Evolutionary conservation across 2,329 filamentous ascomycete species (phyloP), one percentile per base, ranked within the genome.

Genomic region (Fusarium robinianum): DNA sequence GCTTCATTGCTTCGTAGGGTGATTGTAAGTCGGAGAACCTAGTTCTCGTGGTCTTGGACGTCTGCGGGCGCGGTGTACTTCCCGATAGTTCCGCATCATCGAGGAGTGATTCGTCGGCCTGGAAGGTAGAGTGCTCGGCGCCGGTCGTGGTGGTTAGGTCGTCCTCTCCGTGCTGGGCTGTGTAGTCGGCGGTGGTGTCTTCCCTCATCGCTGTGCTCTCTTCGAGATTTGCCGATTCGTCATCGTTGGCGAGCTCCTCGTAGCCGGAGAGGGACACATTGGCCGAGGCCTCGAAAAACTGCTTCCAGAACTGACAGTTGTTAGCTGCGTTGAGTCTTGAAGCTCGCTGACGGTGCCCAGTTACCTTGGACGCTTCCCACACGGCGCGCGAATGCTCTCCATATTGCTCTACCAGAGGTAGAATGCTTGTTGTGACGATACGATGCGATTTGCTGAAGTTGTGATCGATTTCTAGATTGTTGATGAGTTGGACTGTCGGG

Each of bases 211-310:
- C 78, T 1, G 73, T 75, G 65, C 72, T 80, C 61, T 78, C 77
- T 12, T 78, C 74, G 16, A 67, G 70, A 2, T 63, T 72, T 33
- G 68, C 73, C 43, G 63, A 78, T 61, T 79, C 81, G n/a, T 87
- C 84, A 38, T 80, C 83, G 41, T 87, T 84, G 10, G 81, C 81
- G 15, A 84, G 77, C 63, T 95, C 91, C 65, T 96, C 92, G 68
- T 99, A 96, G 18, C 91, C 90, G 0, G 90, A 96, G 8, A 99
- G 80, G 8, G 92, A 96, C 17, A 99, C 92, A 63, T 99, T 97
- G 66, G 94, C 94, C 33, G 91, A 96, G 23, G 94, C 90, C 72
- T 99, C 94, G 70, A 99, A 99, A 75, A 99, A 99, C 74, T 97
- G 91, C 71, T 99, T 99, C 94, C 94, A 99, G 71, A 99, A 99